Evolutionary conservation across 2,329 filamentous ascomycete genomes (phyloP).

Genomic region (Aspergillus ustus): DNA sequence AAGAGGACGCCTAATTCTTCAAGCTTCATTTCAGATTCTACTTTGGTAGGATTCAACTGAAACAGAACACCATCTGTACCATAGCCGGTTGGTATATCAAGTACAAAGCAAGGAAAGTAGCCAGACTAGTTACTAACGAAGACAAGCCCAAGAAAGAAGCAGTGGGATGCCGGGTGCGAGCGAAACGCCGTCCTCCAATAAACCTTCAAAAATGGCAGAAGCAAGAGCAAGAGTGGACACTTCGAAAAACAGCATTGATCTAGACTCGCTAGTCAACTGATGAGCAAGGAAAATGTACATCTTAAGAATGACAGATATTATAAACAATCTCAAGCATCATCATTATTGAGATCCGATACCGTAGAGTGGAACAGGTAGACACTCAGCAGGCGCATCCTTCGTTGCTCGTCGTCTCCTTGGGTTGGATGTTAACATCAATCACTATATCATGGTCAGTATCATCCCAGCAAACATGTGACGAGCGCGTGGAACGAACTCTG

Average conservation of each 20-base stretch:
- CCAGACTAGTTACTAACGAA: slow-evolving; percentile 6
- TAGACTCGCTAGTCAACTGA: slow-evolving; percentile 39
- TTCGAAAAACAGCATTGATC: slow-evolving; percentile 23
- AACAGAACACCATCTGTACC: not conserved
- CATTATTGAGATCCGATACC: slow-evolving; percentile 32
- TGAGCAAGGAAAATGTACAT: slow-evolving; percentile 44
- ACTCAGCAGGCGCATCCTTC: slow-evolving; percentile 71
- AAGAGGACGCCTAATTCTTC: not conserved
- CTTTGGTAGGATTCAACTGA: not conserved
- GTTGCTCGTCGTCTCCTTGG: slow-evolving; percentile 67
- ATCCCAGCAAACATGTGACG: not conserved
- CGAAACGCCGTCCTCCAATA: slow-evolving; percentile 19
- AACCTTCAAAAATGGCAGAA: slow-evolving; percentile 8
- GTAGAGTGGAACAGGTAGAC: slow-evolving; percentile 15
- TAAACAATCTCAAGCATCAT: slow-evolving; percentile 38
- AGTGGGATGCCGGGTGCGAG: slow-evolving; percentile 10
- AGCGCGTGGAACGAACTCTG: slow-evolving; percentile 68
- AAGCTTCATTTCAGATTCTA: not conserved
- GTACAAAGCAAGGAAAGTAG: not conserved
- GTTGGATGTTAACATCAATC: slow-evolving; percentile 91
- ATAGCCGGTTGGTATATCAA: slow-evolving; percentile 3
- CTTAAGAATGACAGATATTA: slow-evolving; percentile 42
- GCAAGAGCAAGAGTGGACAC: slow-evolving; percentile 1
- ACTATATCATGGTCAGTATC: slow-evolving; percentile 58
- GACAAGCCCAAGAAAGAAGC: slow-evolving; percentile 1